Evolutionary conservation across 179 eudicot genomes (phyloP).

Genomic region (Patellifolia procumbens): DNA sequence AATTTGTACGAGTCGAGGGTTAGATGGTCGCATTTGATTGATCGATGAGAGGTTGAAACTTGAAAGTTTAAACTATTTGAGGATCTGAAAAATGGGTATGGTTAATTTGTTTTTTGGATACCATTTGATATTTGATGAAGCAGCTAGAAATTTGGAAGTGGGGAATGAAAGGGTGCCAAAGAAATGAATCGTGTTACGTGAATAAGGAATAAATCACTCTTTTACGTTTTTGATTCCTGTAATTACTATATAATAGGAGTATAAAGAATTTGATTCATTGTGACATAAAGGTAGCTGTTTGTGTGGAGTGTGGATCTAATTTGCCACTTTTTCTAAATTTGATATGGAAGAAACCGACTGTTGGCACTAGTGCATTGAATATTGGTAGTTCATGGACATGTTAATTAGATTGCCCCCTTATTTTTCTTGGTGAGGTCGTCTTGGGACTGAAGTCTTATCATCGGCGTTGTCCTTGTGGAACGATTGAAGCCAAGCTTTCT

Average conservation of each 20-base stretch:
- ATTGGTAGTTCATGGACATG: no score
- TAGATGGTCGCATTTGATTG: neutral
- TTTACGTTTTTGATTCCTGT: neutral
- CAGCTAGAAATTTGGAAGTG: neutral
- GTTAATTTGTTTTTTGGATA: neutral
- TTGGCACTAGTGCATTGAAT: no score
- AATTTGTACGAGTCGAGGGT: neutral
- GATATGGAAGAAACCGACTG: no score
- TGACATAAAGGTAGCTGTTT: neutral
- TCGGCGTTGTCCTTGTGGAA: neutral
- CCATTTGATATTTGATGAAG: neutral
- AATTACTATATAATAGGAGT: neutral
- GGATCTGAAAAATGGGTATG: neutral
- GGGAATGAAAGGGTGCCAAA: neutral
- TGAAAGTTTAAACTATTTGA: neutral
- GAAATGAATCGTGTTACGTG: neutral
- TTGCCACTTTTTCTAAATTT: no score
- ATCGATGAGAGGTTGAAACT: neutral
- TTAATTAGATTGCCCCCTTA: no score
- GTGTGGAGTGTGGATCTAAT: no score
- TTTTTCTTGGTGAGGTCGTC: no score
- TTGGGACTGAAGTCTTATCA: no score
- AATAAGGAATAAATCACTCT: neutral
- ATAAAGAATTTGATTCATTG: neutral
- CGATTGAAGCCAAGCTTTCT: neutral